A percentile compares a stretch with the other conserved stretches of the same genome.
These are phyloP conservation scores for Populus hybrid DNA, from an alignment of 441 rosid genomes.

Conservation along the genomic window DNA sequence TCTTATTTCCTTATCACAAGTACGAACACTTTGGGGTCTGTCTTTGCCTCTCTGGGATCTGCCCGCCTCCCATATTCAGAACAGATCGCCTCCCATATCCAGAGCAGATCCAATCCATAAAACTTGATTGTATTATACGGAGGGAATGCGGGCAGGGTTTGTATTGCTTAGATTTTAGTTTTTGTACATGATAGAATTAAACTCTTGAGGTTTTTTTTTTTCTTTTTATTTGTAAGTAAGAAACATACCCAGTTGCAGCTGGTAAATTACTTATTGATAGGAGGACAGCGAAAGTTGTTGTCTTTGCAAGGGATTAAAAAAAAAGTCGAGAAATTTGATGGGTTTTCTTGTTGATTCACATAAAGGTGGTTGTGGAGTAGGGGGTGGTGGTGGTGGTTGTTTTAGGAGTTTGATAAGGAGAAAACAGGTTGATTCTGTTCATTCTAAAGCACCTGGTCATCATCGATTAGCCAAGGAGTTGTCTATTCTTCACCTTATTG, in stretches of 20 bases:
- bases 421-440: constrained; percentile 83
- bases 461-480: constrained; percentile 77
- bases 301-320: background rate
- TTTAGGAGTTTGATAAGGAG: constrained; percentile 69
- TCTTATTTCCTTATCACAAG: background rate
- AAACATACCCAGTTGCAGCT: constrained; percentile 1
- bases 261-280: background rate
- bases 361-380: constrained; percentile 26
- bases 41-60: background rate
- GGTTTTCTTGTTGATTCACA: constrained; percentile 56
- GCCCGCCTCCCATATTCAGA: constrained; percentile 18
- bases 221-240: background rate
- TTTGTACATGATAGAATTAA: background rate
- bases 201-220: background rate
- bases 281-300: background rate
- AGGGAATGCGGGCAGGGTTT: constrained; percentile 19
- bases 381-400: constrained; percentile 43
- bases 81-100: background rate
- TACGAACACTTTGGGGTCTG: background rate
- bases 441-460: constrained; percentile 26
- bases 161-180: background rate
- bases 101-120: background rate
- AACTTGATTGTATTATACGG: background rate
- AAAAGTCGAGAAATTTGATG: constrained; percentile 29
- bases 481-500: constrained; percentile 74